These are phyloP conservation scores for Mycena rebaudengoi DNA, from an alignment of 768 basidiomycete species.

Conservation along the genomic window DNA sequence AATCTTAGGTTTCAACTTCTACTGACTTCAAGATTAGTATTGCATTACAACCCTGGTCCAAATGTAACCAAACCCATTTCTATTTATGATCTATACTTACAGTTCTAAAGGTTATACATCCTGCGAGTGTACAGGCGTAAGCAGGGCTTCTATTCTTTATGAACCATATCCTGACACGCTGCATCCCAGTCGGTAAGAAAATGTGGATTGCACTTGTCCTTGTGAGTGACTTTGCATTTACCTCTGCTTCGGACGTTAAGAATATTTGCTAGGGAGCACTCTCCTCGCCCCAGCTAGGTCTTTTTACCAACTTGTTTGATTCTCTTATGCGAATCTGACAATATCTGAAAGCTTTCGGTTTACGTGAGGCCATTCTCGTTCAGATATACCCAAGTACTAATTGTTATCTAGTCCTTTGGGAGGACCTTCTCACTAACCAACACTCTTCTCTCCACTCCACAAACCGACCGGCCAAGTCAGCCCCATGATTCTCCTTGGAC, in stretches of 20 bases:
- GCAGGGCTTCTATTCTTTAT: too few species aligned
- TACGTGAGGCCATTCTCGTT: conserved; percentile 2
- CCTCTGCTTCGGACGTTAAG: neutral
- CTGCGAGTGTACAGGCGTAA: conserved; percentile 18
- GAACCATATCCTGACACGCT: neutral
- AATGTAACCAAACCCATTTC: neutral
- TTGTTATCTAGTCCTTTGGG: conserved; percentile 9
- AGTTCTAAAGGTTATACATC: conserved; percentile 10
- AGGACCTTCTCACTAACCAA: conserved; percentile 3
- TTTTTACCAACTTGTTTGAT: neutral
- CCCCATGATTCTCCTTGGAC: neutral
- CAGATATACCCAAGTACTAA: neutral
- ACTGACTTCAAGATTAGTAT: neutral
- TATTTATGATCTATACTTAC: neutral
- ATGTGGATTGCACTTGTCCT: neutral
- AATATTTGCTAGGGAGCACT: neutral
- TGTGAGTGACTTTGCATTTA: neutral
- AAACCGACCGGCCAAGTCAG: conserved; percentile 7
- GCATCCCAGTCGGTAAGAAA: conserved; percentile 2
- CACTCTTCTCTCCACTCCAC: conserved; percentile 5
- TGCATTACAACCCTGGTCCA: conserved; percentile 20
- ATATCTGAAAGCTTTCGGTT: neutral
- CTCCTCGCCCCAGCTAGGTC: neutral
- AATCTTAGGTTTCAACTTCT: too few species aligned
- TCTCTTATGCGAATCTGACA: too few species aligned